Percentiles rank a stretch among this genome's conserved stretches.
These are phyloP conservation scores for Sphaerobolus stellatus DNA, from an alignment of 1,284 basidiomycete genomes.

Conservation along the genomic window DNA sequence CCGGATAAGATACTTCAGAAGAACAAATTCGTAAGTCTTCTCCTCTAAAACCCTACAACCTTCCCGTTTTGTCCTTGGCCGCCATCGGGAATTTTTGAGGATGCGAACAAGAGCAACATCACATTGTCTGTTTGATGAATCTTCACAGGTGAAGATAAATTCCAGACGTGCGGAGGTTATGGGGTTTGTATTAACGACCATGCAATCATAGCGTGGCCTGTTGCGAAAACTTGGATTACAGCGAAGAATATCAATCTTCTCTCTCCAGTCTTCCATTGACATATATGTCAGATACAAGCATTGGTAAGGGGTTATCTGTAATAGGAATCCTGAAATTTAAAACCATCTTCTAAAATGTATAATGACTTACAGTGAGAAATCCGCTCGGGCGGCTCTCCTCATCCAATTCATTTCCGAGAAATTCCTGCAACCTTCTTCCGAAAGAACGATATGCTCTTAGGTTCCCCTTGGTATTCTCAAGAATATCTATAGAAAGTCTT, in stretches of 20 bases:
- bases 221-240: conserved; percentile 26
- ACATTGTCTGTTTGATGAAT: neutral
- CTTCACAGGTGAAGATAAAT: neutral
- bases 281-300: conserved; percentile 24
- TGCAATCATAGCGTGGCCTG: conserved; percentile 19
- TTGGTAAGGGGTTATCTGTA: conserved; percentile 23
- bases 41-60: neutral
- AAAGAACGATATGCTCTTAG: too few species aligned
- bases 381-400: too few species aligned
- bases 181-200: conserved; percentile 19
- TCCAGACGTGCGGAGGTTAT: neutral
- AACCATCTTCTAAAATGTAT: too few species aligned
- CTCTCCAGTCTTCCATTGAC: conserved; percentile 27
- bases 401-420: too few species aligned
- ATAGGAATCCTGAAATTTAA: too few species aligned
- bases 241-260: conserved; percentile 23
- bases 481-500: too few species aligned
- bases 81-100: neutral
- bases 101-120: neutral
- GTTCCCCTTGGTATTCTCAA: too few species aligned
- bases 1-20: neutral
- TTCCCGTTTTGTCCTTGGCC: neutral
- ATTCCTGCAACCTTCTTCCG: too few species aligned
- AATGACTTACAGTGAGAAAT: too few species aligned
- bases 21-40: neutral